A percentile compares a stretch with the other conserved stretches of the same genome.
These are phyloP conservation scores for Emergomyces pasteurianus DNA, from an alignment of 2,329 filamentous ascomycete genomes.

Conservation along the genomic window DNA sequence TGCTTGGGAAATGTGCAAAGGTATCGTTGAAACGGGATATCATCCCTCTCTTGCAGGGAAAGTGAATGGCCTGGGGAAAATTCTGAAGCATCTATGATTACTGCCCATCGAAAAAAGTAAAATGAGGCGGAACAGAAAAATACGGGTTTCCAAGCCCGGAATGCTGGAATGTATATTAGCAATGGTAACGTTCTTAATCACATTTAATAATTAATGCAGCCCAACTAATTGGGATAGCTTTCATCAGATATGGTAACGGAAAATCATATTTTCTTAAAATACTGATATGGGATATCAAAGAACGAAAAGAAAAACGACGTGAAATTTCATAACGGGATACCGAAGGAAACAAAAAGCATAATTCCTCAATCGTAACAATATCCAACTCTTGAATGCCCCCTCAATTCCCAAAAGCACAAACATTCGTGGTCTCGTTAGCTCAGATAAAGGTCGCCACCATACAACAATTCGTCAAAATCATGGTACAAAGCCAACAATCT, in stretches of 20 bases:
- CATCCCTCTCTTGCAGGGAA: slow-evolving; percentile 32
- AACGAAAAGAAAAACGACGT: background rate
- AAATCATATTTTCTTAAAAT: background rate
- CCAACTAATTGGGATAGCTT: background rate
- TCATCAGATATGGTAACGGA: background rate
- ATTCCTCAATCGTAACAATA: background rate
- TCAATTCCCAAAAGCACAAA: background rate
- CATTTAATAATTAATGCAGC: background rate
- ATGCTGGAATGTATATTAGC: background rate
- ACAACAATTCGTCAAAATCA: background rate
- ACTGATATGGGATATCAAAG: background rate
- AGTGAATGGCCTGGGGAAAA: slow-evolving; percentile 24
- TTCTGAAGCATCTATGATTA: slow-evolving; percentile 28
- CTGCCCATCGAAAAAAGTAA: background rate
- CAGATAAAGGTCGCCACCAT: background rate
- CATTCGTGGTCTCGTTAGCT: background rate
- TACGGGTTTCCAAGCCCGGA: background rate
- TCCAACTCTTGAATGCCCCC: background rate
- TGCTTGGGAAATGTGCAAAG: slow-evolving; percentile 47
- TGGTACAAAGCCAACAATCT: background rate
- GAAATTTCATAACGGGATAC: background rate
- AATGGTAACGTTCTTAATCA: background rate
- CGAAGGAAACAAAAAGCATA: background rate
- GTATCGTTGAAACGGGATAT: slow-evolving; percentile 35
- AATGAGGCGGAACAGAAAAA: background rate